Base-by-base conservation (phyloP, 257 asterid species). In the Lantana camara region DNA sequence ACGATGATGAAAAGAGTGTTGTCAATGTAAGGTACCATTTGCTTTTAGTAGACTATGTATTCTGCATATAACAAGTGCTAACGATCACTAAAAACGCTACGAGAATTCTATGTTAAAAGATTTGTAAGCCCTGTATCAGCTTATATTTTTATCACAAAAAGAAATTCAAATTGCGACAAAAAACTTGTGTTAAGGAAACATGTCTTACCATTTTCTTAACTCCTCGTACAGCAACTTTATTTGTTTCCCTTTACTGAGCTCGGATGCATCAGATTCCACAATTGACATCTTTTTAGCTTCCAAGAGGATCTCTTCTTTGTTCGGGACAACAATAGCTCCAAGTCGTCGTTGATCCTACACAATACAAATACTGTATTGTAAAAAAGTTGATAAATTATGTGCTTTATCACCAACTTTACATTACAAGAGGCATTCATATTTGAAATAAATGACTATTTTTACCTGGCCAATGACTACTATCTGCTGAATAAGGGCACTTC, bases 401-500 rank as follows among this genome's bases (percentile, higher is more conserved):
- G 15, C 32, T 40, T 29, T 16, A 32, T 52, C 29, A 68, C 37
- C 34, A 37, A 29, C 37, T 20, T 11, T 10, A 30, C 35, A 27
- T 27, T 48, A 41, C 47, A 52, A 12, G 3, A 20, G 11, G 9
- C 16, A 27, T 27, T 29, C 21, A 5, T 16, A 51, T 51, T 34
- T 19, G 53, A 65, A 61, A 48, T 15, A 66, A 46, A 52, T 57
- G 21, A 63, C 29, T 32, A 19, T 38, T 7, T 13, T 24, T 56
- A 91, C 98, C 95, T 89, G 98, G 75, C 98, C 98, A 41, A 92
- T 63, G 63, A 92, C 94, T 51, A 92, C 79, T 34, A 92, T 87
- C 78, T 92, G 96, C 46, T 85, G 96, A 74, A 92, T 85, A 63
- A 92, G 75, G 82, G 73, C 74, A 71, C 98, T 89, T 74, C 96